phyloP scores from a whole-genome alignment of 495 filamentous ascomycete species.

The Aspergillus nidulans region DNA sequence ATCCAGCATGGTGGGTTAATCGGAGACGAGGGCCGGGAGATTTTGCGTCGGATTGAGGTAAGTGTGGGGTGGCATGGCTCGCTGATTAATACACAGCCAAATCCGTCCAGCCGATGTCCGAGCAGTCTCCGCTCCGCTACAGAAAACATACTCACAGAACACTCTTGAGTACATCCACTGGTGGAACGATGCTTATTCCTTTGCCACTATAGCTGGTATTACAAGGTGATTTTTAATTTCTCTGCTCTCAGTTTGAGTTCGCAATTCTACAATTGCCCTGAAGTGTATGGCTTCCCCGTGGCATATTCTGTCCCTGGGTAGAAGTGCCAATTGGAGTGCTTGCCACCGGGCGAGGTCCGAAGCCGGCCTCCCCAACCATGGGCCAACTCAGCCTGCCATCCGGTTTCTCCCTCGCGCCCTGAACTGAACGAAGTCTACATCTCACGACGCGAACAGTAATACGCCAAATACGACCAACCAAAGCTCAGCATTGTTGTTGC shows the following conservation, averaged over 20 bases:
- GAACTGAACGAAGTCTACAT: neutral
- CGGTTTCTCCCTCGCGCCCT: conserved; percentile 1
- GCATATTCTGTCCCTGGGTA: neutral
- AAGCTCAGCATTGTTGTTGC: neutral
- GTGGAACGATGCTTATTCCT: neutral
- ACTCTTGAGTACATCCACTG: neutral
- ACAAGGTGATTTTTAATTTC: too few species aligned
- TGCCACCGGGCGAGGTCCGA: conserved; percentile 2
- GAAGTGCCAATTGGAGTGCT: neutral
- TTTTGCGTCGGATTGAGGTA: conserved; percentile 10
- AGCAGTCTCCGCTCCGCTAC: neutral
- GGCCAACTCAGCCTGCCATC: neutral
- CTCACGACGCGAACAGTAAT: neutral
- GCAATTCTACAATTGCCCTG: neutral
- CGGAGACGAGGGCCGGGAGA: neutral
- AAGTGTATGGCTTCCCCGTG: neutral
- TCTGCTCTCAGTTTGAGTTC: too few species aligned
- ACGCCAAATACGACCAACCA: neutral
- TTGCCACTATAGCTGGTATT: too few species aligned
- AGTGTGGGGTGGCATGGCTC: neutral
- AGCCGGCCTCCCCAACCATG: neutral
- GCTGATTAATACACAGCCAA: neutral
- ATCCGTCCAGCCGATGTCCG: neutral
- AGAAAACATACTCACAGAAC: too few species aligned
- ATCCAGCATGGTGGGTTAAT: conserved; percentile 9